phyloP scores from a whole-genome alignment of 2,329 filamentous ascomycete species.

The Pseudovirgaria hyperparasitica region DNA sequence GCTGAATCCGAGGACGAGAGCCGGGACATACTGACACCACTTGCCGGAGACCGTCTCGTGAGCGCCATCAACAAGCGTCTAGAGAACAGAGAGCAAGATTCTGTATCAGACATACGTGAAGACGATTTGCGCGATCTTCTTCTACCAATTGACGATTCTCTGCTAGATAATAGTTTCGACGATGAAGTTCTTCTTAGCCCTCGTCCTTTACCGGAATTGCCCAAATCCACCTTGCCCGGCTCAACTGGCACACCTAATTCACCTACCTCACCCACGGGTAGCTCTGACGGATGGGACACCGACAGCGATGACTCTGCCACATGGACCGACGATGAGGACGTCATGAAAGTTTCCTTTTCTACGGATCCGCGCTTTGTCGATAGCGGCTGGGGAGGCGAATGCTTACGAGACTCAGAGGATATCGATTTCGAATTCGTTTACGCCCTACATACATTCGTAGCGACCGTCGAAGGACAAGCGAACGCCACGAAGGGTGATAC shows the following conservation, averaged over 20 bases:
- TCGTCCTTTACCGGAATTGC: not conserved
- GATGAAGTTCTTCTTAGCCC: conserved; percentile 1
- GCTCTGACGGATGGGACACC: conserved; percentile 17
- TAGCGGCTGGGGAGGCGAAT: conserved; percentile 61
- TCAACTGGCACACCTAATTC: no score
- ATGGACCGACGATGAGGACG: conserved; percentile 42
- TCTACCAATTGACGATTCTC: conserved; percentile 29
- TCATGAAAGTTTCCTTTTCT: conserved; percentile 43
- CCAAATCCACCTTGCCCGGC: no score
- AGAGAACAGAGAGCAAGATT: conserved; percentile 15
- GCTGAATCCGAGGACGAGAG: conserved; percentile 3
- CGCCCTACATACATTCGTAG: conserved; percentile 92
- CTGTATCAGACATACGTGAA: conserved; percentile 19
- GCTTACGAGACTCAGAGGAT: conserved; percentile 92
- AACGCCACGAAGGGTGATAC: conserved; percentile 98
- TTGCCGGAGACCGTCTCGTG: conserved; percentile 6
- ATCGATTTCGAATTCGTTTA: conserved; percentile 99
- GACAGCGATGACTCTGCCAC: conserved; percentile 26
- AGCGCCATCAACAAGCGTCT: conserved; percentile 11
- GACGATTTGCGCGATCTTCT: conserved; percentile 26
- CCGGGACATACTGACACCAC: not conserved
- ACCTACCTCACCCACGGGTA: no score
- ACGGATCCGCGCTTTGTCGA: conserved; percentile 53
- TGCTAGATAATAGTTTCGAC: conserved; percentile 13
- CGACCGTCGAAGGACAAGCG: conserved; percentile 93